These are phyloP conservation scores for Citrus unshiu DNA, from an alignment of 345 rosid species.

Conservation along the genomic window DNA sequence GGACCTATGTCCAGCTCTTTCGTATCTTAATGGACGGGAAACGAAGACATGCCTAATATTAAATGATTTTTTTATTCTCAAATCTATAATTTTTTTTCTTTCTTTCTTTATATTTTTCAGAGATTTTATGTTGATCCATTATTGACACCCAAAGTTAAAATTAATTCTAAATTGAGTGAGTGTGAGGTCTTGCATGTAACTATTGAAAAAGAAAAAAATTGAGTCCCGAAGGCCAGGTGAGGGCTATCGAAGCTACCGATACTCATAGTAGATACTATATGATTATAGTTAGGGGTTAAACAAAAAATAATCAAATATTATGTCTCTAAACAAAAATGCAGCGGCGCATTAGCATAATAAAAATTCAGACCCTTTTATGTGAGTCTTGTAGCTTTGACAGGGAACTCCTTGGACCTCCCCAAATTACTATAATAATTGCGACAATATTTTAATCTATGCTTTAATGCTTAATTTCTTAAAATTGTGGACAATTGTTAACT, in stretches of 20 bases:
- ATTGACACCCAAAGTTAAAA: too few relatives aligned
- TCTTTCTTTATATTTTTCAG: background rate
- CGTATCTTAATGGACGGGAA: background rate
- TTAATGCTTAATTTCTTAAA: background rate
- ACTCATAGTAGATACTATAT: too few relatives aligned
- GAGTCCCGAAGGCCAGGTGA: too few relatives aligned
- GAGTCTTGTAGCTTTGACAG: conserved; percentile 11
- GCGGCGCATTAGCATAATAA: conserved; percentile 1
- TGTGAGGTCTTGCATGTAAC: too few relatives aligned
- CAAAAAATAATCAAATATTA: background rate
- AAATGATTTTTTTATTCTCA: background rate
- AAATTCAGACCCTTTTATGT: background rate
- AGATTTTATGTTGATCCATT: background rate
- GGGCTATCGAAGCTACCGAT: too few relatives aligned
- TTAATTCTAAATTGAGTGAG: too few relatives aligned
- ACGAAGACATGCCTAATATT: background rate
- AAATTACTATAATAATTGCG: too few relatives aligned
- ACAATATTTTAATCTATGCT: background rate
- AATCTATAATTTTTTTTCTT: background rate
- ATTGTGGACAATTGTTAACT: background rate
- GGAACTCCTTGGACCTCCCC: conserved; percentile 8
- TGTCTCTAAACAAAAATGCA: background rate
- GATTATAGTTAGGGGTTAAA: too few relatives aligned
- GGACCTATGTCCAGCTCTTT: too few relatives aligned
- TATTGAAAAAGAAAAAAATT: too few relatives aligned